Evolutionary conservation across 2,329 filamentous ascomycete species (phyloP).

Genomic region (Ceratocystis destructans): DNA sequence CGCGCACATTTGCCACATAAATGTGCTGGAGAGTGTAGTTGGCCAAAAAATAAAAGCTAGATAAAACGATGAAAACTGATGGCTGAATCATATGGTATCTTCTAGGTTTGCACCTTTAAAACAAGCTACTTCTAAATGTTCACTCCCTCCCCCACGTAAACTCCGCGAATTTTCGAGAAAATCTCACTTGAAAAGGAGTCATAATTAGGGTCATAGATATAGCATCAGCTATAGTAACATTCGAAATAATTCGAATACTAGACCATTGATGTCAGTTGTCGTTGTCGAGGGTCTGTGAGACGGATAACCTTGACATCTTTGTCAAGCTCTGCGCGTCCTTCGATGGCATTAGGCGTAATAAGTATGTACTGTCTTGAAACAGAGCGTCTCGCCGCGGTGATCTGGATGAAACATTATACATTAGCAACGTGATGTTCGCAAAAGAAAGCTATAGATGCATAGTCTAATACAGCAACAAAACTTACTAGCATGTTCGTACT

Average conservation of each 20-base stretch:
- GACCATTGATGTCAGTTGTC: conserved; percentile 23
- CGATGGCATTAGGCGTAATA: conserved; percentile 83
- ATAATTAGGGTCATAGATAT: neutral
- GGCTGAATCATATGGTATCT: neutral
- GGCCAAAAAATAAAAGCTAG: neutral
- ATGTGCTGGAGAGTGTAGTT: too few relatives aligned
- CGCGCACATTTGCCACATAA: too few relatives aligned
- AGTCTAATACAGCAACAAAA: conserved; percentile 21
- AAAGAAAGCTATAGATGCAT: neutral
- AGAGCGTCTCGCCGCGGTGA: conserved; percentile 60
- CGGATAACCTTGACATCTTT: conserved; percentile 68
- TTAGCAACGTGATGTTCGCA: neutral
- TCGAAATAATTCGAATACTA: neutral
- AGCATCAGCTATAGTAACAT: neutral
- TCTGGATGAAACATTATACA: conserved; percentile 7
- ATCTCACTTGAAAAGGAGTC: neutral
- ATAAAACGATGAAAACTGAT: neutral
- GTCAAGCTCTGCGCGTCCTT: conserved; percentile 41
- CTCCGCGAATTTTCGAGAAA: neutral
- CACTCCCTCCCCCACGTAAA: neutral
- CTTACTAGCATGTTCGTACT: conserved; percentile 86
- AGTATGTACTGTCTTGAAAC: conserved; percentile 91
- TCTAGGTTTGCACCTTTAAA: neutral
- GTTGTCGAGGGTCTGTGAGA: conserved; percentile 46
- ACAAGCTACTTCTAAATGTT: neutral